Percentiles rank a stretch among this genome's conserved stretches.
Evolutionary conservation across 352 stramenopile species (phyloP).

Genomic region (Peronospora destructor): DNA sequence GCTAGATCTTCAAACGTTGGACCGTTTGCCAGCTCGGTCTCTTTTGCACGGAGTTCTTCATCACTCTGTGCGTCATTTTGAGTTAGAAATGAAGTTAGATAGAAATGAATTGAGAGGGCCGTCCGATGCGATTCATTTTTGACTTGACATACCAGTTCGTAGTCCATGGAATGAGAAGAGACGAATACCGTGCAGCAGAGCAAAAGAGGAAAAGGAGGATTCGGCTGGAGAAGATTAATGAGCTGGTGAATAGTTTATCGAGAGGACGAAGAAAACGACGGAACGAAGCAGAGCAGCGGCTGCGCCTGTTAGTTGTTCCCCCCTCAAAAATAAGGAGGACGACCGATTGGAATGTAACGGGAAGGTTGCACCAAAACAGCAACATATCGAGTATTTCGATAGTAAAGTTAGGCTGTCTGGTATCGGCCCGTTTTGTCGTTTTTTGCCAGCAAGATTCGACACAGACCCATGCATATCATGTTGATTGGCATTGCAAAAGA

Average conservation of each 20-base stretch:
- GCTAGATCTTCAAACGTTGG: conserved; percentile 97
- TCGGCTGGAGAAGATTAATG: too few relatives aligned
- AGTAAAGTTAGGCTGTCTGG: too few relatives aligned
- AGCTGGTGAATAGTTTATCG: too few relatives aligned
- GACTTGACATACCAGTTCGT: conserved; percentile 36
- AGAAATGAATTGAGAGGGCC: background rate
- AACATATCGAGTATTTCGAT: too few relatives aligned
- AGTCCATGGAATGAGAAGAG: conserved; percentile 29
- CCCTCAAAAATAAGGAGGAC: conserved; percentile 11
- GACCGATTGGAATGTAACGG: conserved; percentile 2
- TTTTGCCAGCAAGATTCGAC: too few relatives aligned
- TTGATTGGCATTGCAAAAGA: too few relatives aligned
- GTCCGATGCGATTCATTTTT: conserved; percentile 5
- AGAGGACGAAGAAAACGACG: background rate
- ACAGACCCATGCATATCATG: too few relatives aligned
- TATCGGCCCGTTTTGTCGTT: background rate
- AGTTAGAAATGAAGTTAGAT: background rate
- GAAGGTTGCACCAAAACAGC: conserved; percentile 18
- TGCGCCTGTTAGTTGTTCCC: conserved; percentile 15
- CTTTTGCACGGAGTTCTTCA: conserved; percentile 24
- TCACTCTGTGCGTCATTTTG: conserved; percentile 12
- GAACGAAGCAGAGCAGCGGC: background rate
- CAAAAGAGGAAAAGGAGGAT: too few relatives aligned
- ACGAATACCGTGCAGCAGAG: background rate
- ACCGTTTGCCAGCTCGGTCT: conserved; percentile 36